Base-by-base conservation (phyloP, 345 rosid species). In the Sapria himalayana region DNA sequence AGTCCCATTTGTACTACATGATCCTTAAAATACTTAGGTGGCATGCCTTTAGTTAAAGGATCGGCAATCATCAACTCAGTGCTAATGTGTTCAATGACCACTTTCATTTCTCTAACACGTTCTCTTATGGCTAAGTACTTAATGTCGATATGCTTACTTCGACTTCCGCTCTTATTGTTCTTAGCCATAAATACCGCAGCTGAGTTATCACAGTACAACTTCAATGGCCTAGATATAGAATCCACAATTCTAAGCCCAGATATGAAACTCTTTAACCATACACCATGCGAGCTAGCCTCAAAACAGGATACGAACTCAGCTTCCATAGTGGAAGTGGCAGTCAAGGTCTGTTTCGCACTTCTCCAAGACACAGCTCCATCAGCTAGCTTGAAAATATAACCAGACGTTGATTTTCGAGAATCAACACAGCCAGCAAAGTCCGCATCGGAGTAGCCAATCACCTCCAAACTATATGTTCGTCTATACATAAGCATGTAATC, bases 11-110 rank as follows among this genome's bases (percentile, higher is more conserved):
- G 10, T 1, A 9, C 25, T 19, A 29, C 3, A 19, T 1, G 23
- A n/a, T 31, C 16, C 13, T 44, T 31, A 7, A 31, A 44, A 6
- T 29, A 10, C 15, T 7, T 15, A 25, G 1, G 15, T 43, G 23
- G 25, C 37, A 41, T 41, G 23, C 7, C 17, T 12, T 43, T 17
- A 16, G 21, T 45, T 9, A 45, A 19, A 45, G 12, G 37, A 43
- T 29, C 22, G 0, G 0, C 24, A 2, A 41, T 41, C 22, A 43
- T 43, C 15, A 43, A 11, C n/a, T 43, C 1, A 23, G 18, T 41
- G 9, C 13, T 25, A 7, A 25, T 25, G 21, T 41, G 46, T 4
- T 41, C n/a, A 1, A 41, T 41, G 33, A 41, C 33, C 46, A 41
- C 33, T 25, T 41, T 41, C 1, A 4, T 15, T 2, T 41, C 2